Evolutionary conservation across 129 eudicot species (phyloP).

Genomic region (Ambrosia artemisiifolia): DNA sequence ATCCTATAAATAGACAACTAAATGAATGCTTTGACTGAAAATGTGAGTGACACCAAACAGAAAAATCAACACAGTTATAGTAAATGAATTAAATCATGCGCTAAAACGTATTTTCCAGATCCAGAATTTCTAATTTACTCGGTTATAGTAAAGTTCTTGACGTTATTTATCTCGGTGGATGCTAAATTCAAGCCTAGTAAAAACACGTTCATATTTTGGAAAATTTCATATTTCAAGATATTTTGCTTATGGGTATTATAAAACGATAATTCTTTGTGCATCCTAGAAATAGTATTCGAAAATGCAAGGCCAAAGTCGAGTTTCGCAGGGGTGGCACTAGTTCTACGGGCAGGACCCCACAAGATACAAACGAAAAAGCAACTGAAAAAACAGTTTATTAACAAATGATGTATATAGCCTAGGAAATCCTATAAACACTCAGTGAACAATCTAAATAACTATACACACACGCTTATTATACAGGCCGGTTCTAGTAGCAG

Average conservation of each 20-base stretch:
- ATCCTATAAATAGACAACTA: neutral
- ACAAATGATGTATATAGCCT: neutral
- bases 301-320: neutral
- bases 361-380: neutral
- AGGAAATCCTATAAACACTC: neutral
- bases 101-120: too few species aligned
- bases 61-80: too few species aligned
- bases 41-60: neutral
- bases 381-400: neutral
- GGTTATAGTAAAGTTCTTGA: neutral
- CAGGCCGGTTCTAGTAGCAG: slow-evolving; percentile 1
- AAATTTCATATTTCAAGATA: too few species aligned
- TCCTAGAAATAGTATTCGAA: too few species aligned
- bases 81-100: neutral
- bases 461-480: slow-evolving; percentile 12
- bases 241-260: too few species aligned
- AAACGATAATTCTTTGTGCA: too few species aligned
- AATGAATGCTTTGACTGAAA: neutral
- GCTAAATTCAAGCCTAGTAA: too few species aligned
- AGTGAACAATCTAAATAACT: slow-evolving; percentile 16
- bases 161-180: neutral
- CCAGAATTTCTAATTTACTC: neutral
- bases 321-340: neutral
- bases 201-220: too few species aligned
- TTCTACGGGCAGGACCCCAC: neutral